A percentile compares a stretch with the other conserved stretches of the same genome.
These are phyloP conservation scores for Podila verticillata DNA, from an alignment of 192 early-diverging fungal species.

Conservation along the genomic window DNA sequence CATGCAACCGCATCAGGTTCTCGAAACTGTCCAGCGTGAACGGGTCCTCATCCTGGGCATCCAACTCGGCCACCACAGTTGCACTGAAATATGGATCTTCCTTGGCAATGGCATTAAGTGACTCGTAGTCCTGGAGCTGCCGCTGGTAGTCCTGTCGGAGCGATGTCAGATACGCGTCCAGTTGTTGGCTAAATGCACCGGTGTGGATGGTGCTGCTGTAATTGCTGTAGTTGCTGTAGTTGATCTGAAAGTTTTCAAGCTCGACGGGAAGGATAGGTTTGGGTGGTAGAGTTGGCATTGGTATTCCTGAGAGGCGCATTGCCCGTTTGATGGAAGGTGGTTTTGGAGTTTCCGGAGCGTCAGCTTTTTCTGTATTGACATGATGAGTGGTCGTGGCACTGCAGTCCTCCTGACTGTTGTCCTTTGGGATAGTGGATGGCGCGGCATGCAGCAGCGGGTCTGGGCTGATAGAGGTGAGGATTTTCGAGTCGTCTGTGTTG, in stretches of 20 bases:
- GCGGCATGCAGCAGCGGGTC: no score
- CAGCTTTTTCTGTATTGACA: not conserved
- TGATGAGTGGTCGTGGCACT: no score
- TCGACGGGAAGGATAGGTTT: constrained; percentile 30
- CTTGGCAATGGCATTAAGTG: constrained; percentile 1
- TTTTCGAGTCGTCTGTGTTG: no score
- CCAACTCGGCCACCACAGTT: constrained; percentile 61
- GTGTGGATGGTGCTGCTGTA: not conserved
- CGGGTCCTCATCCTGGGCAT: constrained; percentile 74
- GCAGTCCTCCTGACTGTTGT: not conserved
- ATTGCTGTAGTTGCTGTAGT: not conserved
- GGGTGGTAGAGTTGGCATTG: constrained; percentile 19
- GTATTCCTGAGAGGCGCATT: constrained; percentile 32
- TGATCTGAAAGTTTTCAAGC: constrained; percentile 30
- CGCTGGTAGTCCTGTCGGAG: constrained; percentile 20
- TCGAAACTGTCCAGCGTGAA: constrained; percentile 77
- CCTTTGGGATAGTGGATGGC: not conserved
- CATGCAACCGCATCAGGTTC: constrained; percentile 63
- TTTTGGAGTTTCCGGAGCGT: not conserved
- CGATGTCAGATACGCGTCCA: constrained; percentile 23
- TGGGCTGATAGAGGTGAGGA: no score
- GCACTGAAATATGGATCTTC: constrained; percentile 16
- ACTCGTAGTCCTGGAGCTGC: constrained; percentile 15
- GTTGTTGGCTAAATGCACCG: not conserved
- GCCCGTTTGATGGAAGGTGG: constrained; percentile 9